phyloP scores from a whole-genome alignment of 352 stramenopile genomes.

The Globisporangium irregulare region DNA sequence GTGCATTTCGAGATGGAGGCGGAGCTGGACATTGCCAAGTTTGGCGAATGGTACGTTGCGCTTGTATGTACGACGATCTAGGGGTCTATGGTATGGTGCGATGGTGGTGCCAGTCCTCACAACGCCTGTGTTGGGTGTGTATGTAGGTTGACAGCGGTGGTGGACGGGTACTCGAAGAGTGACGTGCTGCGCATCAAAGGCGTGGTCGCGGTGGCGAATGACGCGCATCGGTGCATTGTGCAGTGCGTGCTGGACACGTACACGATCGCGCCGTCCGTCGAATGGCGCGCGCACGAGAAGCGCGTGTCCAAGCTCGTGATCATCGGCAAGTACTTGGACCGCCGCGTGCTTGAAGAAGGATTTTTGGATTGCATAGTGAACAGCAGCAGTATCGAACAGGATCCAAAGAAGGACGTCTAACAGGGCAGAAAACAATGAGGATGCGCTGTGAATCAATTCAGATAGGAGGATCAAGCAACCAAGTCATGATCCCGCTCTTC shows the following conservation, averaged over 20 bases:
- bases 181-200: slow-evolving; percentile 69
- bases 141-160: slow-evolving; percentile 42
- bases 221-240: slow-evolving; percentile 49
- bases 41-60: slow-evolving; percentile 49
- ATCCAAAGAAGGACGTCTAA: slow-evolving; percentile 32
- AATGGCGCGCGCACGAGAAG: slow-evolving; percentile 32
- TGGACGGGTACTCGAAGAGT: slow-evolving; percentile 49
- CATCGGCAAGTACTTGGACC: slow-evolving; percentile 60
- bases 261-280: slow-evolving; percentile 53
- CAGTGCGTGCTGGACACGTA: slow-evolving; percentile 77
- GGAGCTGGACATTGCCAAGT: slow-evolving; percentile 43
- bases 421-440: neutral
- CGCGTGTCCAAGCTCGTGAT: slow-evolving; percentile 55
- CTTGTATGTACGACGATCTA: neutral
- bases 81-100: neutral
- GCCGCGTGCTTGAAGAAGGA: slow-evolving; percentile 32
- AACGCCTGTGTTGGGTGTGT: neutral
- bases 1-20: slow-evolving; percentile 52
- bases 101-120: neutral
- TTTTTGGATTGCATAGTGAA: slow-evolving; percentile 45
- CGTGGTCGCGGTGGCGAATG: slow-evolving; percentile 45
- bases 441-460: neutral
- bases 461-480: too few species aligned
- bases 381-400: neutral
- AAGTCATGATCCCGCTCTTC: too few species aligned